Evolutionary conservation across 2,329 filamentous ascomycete genomes (phyloP).

Genomic region (Venturiaceae sp.): DNA sequence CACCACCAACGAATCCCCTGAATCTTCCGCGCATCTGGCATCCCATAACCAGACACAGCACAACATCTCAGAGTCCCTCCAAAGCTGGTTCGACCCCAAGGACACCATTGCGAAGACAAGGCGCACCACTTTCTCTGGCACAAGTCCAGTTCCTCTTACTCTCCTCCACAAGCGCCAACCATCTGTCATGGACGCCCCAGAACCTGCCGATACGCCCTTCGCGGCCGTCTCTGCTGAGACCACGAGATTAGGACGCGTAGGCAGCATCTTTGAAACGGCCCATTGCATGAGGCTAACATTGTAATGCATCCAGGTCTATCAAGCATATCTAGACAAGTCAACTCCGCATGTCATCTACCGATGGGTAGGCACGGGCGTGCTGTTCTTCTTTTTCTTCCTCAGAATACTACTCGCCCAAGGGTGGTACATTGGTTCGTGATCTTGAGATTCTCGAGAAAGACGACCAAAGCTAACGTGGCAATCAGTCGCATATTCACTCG

Average conservation of each 20-base stretch:
- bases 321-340: constrained; percentile 86
- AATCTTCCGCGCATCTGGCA: neutral
- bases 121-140: neutral
- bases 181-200: constrained; percentile 66
- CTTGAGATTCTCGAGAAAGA: neutral
- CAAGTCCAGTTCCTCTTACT: neutral
- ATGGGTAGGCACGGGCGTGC: constrained; percentile 74
- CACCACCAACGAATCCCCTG: neutral
- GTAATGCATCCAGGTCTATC: constrained; percentile 60
- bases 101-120: constrained; percentile 1
- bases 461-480: neutral
- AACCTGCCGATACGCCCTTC: constrained; percentile 80
- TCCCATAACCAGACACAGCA: neutral
- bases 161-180: neutral
- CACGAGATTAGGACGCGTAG: constrained; percentile 60
- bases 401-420: constrained; percentile 88
- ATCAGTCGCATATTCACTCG: constrained; percentile 88
- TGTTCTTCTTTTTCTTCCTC: constrained; percentile 73
- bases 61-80: neutral
- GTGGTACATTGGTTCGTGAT: constrained; percentile 85
- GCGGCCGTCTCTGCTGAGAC: constrained; percentile 82
- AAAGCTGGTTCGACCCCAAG: neutral
- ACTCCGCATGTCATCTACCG: constrained; percentile 84
- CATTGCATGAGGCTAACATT: neutral
- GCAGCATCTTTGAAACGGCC: constrained; percentile 20